A percentile compares a stretch with the other conserved stretches of the same genome.
Evolutionary conservation across 306 rosid species (phyloP).

Genomic region (Quercus ilex): DNA sequence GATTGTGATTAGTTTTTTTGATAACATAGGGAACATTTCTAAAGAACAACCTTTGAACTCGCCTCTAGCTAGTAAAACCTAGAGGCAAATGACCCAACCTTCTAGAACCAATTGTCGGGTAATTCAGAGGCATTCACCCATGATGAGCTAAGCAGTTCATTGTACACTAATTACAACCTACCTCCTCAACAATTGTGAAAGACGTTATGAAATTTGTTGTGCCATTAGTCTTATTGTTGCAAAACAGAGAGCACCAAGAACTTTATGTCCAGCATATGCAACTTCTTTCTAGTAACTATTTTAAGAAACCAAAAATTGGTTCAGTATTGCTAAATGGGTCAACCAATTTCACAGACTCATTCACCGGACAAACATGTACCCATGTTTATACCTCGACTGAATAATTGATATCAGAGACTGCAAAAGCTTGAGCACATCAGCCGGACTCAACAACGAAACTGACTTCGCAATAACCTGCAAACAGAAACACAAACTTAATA

Average conservation of each 20-base stretch:
- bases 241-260: not conserved
- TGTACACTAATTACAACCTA: too few relatives aligned
- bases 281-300: not conserved
- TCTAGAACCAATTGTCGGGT: not conserved
- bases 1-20: too few relatives aligned
- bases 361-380: not conserved
- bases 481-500: conserved; percentile 1
- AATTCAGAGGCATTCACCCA: too few relatives aligned
- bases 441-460: conserved; percentile 53
- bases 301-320: not conserved
- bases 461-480: conserved; percentile 74
- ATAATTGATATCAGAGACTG: conserved; percentile 58
- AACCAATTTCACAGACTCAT: not conserved
- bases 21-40: too few relatives aligned
- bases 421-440: conserved; percentile 65
- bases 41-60: too few relatives aligned
- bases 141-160: too few relatives aligned
- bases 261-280: not conserved
- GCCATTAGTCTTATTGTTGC: too few relatives aligned
- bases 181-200: too few relatives aligned
- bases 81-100: too few relatives aligned
- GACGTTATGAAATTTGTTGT: too few relatives aligned
- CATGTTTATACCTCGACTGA: conserved; percentile 53
- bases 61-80: too few relatives aligned
- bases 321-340: not conserved